Evolutionary conservation across 2,329 filamentous ascomycete species (phyloP).

Genomic region (Diaporthe helianthi): DNA sequence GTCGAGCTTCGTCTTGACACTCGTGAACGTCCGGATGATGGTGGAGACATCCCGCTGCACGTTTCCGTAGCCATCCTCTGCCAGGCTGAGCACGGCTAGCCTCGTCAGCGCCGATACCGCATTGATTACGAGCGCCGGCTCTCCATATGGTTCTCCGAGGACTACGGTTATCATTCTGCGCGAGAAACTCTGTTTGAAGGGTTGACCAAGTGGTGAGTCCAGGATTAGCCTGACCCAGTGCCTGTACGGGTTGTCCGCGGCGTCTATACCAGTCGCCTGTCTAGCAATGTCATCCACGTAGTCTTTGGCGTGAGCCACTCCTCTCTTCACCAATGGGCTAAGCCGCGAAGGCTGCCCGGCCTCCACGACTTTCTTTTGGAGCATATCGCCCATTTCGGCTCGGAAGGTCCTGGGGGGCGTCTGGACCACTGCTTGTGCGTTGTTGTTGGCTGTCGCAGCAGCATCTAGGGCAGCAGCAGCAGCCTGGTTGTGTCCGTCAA

Average conservation of each 20-base stretch:
- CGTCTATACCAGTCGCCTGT: slow-evolving; percentile 57
- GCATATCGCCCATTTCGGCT: slow-evolving; percentile 53
- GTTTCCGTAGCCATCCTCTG: slow-evolving; percentile 83
- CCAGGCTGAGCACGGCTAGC: slow-evolving; percentile 75
- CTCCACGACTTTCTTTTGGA: slow-evolving; percentile 50
- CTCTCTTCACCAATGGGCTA: slow-evolving; percentile 59
- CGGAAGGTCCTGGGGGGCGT: slow-evolving; percentile 48
- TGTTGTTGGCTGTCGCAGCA: slow-evolving; percentile 39
- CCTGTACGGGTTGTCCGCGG: slow-evolving; percentile 56
- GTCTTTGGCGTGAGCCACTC: slow-evolving; percentile 55
- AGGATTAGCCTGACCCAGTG: slow-evolving; percentile 55
- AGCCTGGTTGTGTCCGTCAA: slow-evolving; percentile 66
- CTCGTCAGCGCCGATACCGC: slow-evolving; percentile 73
- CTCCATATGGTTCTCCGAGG: slow-evolving; percentile 76
- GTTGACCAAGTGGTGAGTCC: slow-evolving; percentile 63
- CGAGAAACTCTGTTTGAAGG: slow-evolving; percentile 75
- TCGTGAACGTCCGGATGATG: slow-evolving; percentile 77
- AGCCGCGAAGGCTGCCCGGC: slow-evolving; percentile 58
- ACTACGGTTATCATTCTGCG: slow-evolving; percentile 71
- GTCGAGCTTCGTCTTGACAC: slow-evolving; percentile 73
- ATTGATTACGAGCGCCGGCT: slow-evolving; percentile 72
- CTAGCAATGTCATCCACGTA: slow-evolving; percentile 62
- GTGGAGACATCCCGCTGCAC: slow-evolving; percentile 82
- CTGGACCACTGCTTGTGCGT: slow-evolving; percentile 53
- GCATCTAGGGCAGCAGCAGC: slow-evolving; percentile 45